These are phyloP conservation scores for Coix lacrymajobi DNA, from an alignment of 176 grass and related monocot species.

Conservation along the genomic window DNA sequence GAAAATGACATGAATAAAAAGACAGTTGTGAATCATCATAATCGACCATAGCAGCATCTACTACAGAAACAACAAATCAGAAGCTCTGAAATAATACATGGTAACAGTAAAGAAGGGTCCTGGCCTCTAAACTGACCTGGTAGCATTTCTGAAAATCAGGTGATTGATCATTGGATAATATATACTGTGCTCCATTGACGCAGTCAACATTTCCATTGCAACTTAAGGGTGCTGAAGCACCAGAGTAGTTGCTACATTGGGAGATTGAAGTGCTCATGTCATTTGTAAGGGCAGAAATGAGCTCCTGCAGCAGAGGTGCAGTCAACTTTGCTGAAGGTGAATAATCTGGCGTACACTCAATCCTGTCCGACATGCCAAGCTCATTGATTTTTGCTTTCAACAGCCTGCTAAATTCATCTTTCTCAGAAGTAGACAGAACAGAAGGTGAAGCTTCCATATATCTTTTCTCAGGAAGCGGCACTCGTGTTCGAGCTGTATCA, in stretches of 20 bases:
- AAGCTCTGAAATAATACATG: neutral
- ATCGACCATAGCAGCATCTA: neutral
- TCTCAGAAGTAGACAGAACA: constrained; percentile 13
- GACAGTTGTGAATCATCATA: neutral
- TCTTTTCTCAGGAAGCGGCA: neutral
- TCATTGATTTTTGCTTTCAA: constrained; percentile 45
- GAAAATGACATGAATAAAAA: neutral
- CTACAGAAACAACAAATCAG: neutral
- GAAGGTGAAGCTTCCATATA: neutral
- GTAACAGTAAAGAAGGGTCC: neutral
- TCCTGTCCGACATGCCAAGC: constrained; percentile 36
- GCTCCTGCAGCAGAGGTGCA: constrained; percentile 45
- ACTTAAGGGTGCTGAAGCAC: neutral
- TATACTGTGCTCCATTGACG: neutral
- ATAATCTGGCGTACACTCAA: constrained; percentile 25
- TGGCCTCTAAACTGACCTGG: constrained; percentile 36
- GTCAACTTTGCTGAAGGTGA: constrained; percentile 38
- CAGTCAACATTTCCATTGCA: neutral
- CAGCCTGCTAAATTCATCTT: constrained; percentile 40
- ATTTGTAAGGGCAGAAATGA: constrained; percentile 46
- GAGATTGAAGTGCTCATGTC: constrained; percentile 7
- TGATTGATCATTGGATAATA: constrained; percentile 21
- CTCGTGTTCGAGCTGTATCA: neutral
- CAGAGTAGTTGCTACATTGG: constrained; percentile 1
- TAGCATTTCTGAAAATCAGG: constrained; percentile 19